Base-by-base conservation (phyloP, 2,329 filamentous ascomycete species). In the Aciculosporium take region DNA sequence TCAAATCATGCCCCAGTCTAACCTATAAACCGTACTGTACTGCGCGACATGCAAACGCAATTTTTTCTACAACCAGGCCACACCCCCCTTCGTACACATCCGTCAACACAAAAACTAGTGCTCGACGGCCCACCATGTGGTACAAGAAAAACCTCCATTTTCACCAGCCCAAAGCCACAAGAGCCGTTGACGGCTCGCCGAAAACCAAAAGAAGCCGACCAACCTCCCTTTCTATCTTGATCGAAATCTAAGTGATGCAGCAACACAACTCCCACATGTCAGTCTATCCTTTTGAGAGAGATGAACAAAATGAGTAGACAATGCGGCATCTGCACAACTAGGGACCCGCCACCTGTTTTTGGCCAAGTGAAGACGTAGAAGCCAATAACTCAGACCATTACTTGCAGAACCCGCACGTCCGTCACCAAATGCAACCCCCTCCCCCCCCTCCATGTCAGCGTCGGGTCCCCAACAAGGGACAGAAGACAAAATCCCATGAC, bases 221-320 rank as follows among this genome's bases (percentile, higher is more conserved):
- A 49, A 52, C 51, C 51, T 48, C 50, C 56, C 50, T 49, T 48
- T 61, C 58, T 61, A 61, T 61, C 55, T 56, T 56, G 56, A 56
- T 58, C 53, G 49, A 60, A 57, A 55, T 61, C 58, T 61, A 61
- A n/a, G 52, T 53, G 53, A 61, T 59, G 56, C 55, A 56, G 46
- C 47, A 45, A 9, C 23, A 54, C 57, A 60, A 61, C 57, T 59
- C 58, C 57, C 53, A 45, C 47, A 35, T 45, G 50, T 51, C 52
- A 44, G 51, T 61, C 58, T 61, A 61, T 60, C 54, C 37, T 37
- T n/a, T 45, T 23, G 27, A 39, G n/a, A 43, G 25, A 18, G 28
- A 35, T 20, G 5, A 24, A 32, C 20, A 36, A 30, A 39, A 34
- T 23, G 35, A 40, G 24, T 13, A 31, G 32, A 42, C 33, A 39